Base-by-base conservation (phyloP, 1,284 basidiomycete species). In the Peniophora sp. region DNA sequence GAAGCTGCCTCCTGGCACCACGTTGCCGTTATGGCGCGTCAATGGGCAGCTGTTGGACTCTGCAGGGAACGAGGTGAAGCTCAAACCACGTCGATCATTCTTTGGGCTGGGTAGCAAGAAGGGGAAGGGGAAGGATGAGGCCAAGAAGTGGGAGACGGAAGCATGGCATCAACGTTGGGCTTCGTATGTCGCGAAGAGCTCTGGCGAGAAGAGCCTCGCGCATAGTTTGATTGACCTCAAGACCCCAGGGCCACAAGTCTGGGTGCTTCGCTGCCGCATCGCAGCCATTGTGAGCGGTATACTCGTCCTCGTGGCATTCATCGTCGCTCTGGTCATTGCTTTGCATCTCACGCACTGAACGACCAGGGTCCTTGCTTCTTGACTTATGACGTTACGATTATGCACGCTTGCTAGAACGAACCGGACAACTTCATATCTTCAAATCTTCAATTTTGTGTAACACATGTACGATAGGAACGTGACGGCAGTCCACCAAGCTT, bases 191-290 rank as follows among this genome's bases (percentile, higher is more conserved):
- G 49, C 44, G 14, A 17, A n/a, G 17, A 20, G 43, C 12, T 60
- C 60, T 10, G 52, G 56, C 44, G 61, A 39, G 50, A 20, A 43
- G 5, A 20, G 22, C 19, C 14, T 51, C 47, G 50, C 27, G 24
- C 38, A 41, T 20, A 2, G 25, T 58, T n/a, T 58, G 45, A 46
- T 46, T 32, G 20, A 48, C 45, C 38, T 53, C 55, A 50, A 58
- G 55, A 35, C 48, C 52, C 41, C 56, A 54, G 53, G 48, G 56
- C 55, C 54, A 50, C 54, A 60, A 41, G 56, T 61, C n/a, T 77
- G 75, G 72, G 70, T 77, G 14, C 55, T 55, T 19, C 62, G 74
- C 9, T 77, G 76, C 58, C 68, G 76, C 47, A 60, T 74, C 23
- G 75, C 75, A 0, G 75, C 75, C 20, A 60, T 68, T 25, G 53